A percentile compares a stretch with the other conserved stretches of the same genome.
Conservation (phyloP, 768 basidiomycete species). For the Hydnomerulius pinastri region DNA sequence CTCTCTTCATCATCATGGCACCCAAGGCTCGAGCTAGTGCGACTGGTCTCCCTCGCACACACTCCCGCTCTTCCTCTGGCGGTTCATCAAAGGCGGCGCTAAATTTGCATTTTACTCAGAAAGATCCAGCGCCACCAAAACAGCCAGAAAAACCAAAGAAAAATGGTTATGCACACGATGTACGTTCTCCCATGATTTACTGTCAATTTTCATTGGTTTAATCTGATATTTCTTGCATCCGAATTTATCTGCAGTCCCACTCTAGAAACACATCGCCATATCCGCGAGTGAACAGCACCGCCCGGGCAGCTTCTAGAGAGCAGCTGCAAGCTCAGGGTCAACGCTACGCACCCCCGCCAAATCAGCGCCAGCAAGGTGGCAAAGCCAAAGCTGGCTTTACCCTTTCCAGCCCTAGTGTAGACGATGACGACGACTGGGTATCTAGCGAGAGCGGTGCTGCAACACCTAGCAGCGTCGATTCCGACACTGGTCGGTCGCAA, state of each 20-base stretch:
- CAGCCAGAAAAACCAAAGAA: conserved; percentile 57
- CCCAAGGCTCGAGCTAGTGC: conserved; percentile 48
- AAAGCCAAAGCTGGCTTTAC: conserved; percentile 58
- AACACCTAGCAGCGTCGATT: conserved; percentile 57
- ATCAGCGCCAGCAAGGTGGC: conserved; percentile 32
- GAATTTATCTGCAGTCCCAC: conserved; percentile 12
- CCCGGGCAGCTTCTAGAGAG: conserved; percentile 31
- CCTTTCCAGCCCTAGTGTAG: conserved; percentile 50
- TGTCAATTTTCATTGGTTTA: conserved; percentile 14
- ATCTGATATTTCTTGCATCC: conserved; percentile 11
- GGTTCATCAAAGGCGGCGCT: conserved; percentile 55
- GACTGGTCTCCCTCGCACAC: conserved; percentile 53
- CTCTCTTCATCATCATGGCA: conserved; percentile 42
- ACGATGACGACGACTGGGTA: conserved; percentile 72
- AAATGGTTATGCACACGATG: conserved; percentile 44
- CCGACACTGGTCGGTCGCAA: conserved; percentile 38
- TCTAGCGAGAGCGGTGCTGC: conserved; percentile 77
- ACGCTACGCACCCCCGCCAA: conserved; percentile 27
- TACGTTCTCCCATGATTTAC: conserved; percentile 30
- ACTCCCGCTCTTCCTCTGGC: conserved; percentile 63
- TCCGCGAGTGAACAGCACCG: conserved; percentile 28
- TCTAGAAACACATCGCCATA: conserved; percentile 29
- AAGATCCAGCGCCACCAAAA: conserved; percentile 47
- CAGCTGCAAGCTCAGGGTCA: conserved; percentile 33
- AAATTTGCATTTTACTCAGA: conserved; percentile 71